Evolutionary conservation across 129 eudicot genomes (phyloP).

Genomic region (Smallanthus sonchifolius): DNA sequence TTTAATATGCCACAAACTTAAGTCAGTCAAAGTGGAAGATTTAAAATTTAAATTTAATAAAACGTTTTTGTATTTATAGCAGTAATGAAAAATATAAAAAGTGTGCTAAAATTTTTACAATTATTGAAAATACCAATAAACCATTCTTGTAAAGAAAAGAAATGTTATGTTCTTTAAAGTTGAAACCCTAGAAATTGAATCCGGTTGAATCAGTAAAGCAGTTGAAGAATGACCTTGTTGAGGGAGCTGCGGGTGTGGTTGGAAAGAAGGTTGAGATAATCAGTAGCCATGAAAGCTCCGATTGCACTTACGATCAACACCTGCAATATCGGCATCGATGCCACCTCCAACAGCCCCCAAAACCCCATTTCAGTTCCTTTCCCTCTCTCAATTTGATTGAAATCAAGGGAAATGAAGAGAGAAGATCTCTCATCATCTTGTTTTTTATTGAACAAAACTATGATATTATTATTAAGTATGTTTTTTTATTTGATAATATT

Average conservation of each 20-base stretch:
- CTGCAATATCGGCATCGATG: slow-evolving; percentile 51
- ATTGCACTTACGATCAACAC: slow-evolving; percentile 43
- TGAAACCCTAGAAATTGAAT: slow-evolving; percentile 16
- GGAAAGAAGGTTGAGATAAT: slow-evolving; percentile 47
- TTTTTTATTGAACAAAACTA: not conserved
- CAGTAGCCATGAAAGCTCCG: slow-evolving; percentile 57
- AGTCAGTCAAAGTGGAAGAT: no score
- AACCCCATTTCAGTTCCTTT: slow-evolving; percentile 39
- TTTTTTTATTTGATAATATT: no score
- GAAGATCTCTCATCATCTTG: not conserved
- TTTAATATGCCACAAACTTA: no score
- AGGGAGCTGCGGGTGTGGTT: slow-evolving; percentile 31
- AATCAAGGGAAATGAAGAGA: not conserved
- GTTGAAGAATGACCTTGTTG: slow-evolving; percentile 30
- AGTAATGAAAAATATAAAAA: no score
- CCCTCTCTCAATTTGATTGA: not conserved
- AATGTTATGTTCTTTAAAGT: not conserved
- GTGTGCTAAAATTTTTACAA: no score
- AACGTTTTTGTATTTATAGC: no score
- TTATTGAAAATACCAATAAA: no score
- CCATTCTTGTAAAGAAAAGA: not conserved
- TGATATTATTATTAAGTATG: no score
- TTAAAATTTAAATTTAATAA: no score
- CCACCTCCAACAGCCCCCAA: slow-evolving; percentile 42
- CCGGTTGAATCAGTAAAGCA: no score